Percentiles rank a stretch among this genome's conserved stretches.
Conservation (phyloP, 2,329 filamentous ascomycete species). For the Pseudogymnoascus pannorum region DNA sequence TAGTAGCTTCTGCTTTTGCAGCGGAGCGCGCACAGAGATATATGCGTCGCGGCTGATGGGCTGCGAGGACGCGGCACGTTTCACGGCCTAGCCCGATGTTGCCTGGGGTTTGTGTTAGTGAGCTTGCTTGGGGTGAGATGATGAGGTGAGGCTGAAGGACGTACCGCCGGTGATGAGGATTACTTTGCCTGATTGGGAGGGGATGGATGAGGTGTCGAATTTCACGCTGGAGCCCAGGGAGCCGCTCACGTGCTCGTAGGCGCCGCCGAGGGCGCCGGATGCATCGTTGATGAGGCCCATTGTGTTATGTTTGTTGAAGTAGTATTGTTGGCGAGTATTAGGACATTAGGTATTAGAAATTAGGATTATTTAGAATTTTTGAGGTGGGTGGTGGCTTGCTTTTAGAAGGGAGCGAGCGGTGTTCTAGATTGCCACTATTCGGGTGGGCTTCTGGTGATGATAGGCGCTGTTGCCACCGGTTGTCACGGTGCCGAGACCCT, state of each 20-base stretch:
- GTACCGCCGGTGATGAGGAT: conserved; percentile 41
- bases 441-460: background rate
- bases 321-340: background rate
- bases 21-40: conserved; percentile 33
- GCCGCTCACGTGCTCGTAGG: background rate
- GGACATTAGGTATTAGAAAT: background rate
- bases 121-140: background rate
- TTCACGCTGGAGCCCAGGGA: background rate
- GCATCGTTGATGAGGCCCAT: conserved; percentile 2
- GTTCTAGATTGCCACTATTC: background rate
- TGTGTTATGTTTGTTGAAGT: background rate
- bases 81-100: conserved; percentile 42
- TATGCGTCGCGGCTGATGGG: conserved; percentile 33
- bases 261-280: background rate
- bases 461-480: conserved; percentile 1
- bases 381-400: background rate
- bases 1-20: conserved; percentile 27
- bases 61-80: conserved; percentile 33
- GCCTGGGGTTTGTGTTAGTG: conserved; percentile 18
- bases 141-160: conserved; percentile 4
- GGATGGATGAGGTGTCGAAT: conserved; percentile 32
- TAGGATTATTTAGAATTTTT: background rate
- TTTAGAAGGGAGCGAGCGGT: background rate
- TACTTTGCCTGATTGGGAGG: conserved; percentile 33
- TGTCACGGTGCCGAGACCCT: background rate